Evolutionary conservation across 371 early-diverging fungal genomes (phyloP).

Genomic region (Capniomyces stellatus): DNA sequence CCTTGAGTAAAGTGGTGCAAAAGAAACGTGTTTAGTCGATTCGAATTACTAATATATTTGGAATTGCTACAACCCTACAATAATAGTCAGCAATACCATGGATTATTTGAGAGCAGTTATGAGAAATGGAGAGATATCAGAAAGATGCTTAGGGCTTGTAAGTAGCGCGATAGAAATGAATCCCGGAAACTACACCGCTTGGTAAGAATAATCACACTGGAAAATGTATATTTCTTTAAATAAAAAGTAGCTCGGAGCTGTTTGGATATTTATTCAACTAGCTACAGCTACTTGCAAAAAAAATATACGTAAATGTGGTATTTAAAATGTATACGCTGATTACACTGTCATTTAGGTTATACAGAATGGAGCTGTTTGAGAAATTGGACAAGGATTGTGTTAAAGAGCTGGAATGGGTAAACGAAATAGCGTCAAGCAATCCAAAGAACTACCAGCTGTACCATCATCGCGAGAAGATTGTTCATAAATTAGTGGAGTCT

Average conservation of each 20-base stretch:
- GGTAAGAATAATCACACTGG: no score
- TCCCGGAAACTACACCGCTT: constrained; percentile 88
- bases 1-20: background rate
- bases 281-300: no score
- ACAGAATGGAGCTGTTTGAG: constrained; percentile 58
- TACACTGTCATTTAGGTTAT: constrained; percentile 49
- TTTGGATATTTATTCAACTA: no score
- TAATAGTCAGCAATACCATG: constrained; percentile 59
- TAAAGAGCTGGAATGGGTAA: constrained; percentile 57
- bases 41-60: background rate
- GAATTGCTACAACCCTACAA: background rate
- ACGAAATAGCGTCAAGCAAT: constrained; percentile 43
- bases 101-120: constrained; percentile 73
- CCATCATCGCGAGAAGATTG: constrained; percentile 75
- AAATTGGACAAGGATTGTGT: constrained; percentile 38
- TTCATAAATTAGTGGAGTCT: constrained; percentile 32
- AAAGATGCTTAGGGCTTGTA: constrained; percentile 65
- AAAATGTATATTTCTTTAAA: no score
- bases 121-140: constrained; percentile 42
- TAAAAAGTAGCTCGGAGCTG: no score
- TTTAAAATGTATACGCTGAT: no score
- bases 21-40: background rate
- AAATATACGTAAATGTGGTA: no score
- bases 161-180: constrained; percentile 59
- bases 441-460: constrained; percentile 92